phyloP scores from a whole-genome alignment of 176 grass and related monocot genomes.

The Poa pratensis region DNA sequence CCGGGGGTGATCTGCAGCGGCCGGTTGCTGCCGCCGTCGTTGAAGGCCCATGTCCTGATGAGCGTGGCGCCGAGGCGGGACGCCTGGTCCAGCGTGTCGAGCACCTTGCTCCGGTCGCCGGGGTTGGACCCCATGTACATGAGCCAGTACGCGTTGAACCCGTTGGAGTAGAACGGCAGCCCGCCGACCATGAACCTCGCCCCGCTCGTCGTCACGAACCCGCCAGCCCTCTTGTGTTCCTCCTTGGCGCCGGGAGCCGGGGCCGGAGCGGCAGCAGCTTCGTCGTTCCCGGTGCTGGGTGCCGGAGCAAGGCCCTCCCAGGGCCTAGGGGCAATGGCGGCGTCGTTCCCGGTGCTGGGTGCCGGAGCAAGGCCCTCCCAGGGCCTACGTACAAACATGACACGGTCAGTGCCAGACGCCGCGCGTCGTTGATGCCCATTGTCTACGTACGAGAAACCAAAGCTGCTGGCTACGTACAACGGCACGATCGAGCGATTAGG shows the following conservation, averaged over 20 bases:
- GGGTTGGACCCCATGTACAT: slow-evolving; percentile 74
- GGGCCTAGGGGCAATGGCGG: too few relatives aligned
- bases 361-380: too few relatives aligned
- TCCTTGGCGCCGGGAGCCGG: not conserved
- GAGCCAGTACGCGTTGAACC: slow-evolving; percentile 60
- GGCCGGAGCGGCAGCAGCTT: not conserved
- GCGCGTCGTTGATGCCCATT: not conserved
- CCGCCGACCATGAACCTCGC: not conserved
- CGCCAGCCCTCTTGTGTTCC: not conserved
- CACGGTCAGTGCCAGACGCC: not conserved
- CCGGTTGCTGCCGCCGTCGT: slow-evolving; percentile 62
- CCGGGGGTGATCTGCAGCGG: slow-evolving; percentile 76
- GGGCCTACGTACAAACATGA: not conserved
- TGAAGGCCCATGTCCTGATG: slow-evolving; percentile 84
- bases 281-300: not conserved
- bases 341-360: not conserved
- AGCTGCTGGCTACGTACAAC: not conserved
- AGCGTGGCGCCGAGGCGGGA: slow-evolving; percentile 54
- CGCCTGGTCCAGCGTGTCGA: slow-evolving; percentile 50
- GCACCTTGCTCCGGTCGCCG: slow-evolving; percentile 56
- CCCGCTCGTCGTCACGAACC: not conserved
- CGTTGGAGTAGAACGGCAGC: slow-evolving; percentile 14
- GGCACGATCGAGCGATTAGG: not conserved
- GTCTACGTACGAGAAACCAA: not conserved
- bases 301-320: too few relatives aligned